Percentiles rank a stretch among this genome's conserved stretches.
Conservation (phyloP, 2,329 filamentous ascomycete species). For the Verticillium isaacii region DNA sequence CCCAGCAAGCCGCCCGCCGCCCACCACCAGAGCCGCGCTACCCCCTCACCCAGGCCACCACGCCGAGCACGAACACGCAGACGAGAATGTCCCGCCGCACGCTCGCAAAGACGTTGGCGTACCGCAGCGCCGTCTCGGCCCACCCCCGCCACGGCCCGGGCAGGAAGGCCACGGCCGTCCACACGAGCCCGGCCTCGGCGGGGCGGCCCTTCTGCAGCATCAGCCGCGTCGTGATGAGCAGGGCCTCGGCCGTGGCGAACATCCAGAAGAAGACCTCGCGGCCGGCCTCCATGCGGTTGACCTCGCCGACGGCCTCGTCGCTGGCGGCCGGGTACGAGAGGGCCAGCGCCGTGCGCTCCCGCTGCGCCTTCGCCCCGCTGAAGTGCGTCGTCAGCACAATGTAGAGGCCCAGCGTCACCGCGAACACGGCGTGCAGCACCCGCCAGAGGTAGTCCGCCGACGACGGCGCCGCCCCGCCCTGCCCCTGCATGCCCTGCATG, state of each 20-base stretch:
- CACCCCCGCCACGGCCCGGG: slow-evolving; percentile 61
- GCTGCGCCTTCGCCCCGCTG: slow-evolving; percentile 58
- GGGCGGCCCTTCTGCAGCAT: slow-evolving; percentile 57
- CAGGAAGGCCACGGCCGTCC: slow-evolving; percentile 59
- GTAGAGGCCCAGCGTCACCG: slow-evolving; percentile 65
- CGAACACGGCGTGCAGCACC: slow-evolving; percentile 68
- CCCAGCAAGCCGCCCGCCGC: neutral
- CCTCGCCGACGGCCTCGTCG: slow-evolving; percentile 15
- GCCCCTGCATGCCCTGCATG: slow-evolving; percentile 30
- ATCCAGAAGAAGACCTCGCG: slow-evolving; percentile 65
- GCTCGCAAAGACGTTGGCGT: slow-evolving; percentile 67
- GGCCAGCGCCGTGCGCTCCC: slow-evolving; percentile 38
- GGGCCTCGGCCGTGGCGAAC: slow-evolving; percentile 73
- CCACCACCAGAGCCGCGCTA: neutral
- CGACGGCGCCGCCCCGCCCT: slow-evolving; percentile 26
- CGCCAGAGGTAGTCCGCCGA: slow-evolving; percentile 56
- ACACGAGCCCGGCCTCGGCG: slow-evolving; percentile 59
- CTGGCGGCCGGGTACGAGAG: slow-evolving; percentile 19
- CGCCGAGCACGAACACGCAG: slow-evolving; percentile 70
- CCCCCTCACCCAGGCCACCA: slow-evolving; percentile 40
- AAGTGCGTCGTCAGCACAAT: slow-evolving; percentile 65
- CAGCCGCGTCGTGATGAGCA: slow-evolving; percentile 67
- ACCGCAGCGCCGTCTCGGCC: slow-evolving; percentile 56
- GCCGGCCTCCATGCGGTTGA: slow-evolving; percentile 25
- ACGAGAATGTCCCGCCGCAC: slow-evolving; percentile 70